phyloP scores from a whole-genome alignment of 1,284 basidiomycete species.

The Trichosporon coremiiforme region DNA sequence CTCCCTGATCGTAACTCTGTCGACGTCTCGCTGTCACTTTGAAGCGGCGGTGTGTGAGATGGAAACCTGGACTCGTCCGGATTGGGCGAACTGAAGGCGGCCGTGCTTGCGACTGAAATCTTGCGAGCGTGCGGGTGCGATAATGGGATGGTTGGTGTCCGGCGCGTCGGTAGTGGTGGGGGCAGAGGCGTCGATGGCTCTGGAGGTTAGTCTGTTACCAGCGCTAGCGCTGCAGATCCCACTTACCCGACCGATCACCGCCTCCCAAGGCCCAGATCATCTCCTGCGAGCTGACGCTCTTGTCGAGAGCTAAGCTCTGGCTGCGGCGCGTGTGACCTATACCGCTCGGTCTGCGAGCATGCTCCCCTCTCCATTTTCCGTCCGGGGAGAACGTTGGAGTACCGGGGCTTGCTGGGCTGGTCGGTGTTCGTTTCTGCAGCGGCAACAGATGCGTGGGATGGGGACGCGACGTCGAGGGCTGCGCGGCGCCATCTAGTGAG shows the following conservation, averaged over 20 bases:
- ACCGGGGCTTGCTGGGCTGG: neutral
- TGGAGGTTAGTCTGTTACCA: constrained; percentile 20
- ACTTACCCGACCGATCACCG: constrained; percentile 30
- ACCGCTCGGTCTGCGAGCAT: constrained; percentile 20
- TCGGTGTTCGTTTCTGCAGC: constrained; percentile 18
- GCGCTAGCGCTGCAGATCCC: neutral
- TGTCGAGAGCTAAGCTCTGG: constrained; percentile 47
- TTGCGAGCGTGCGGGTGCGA: constrained; percentile 54
- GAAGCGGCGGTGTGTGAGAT: constrained; percentile 9
- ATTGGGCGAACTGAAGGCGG: constrained; percentile 16
- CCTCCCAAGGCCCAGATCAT: constrained; percentile 51
- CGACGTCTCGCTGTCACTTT: neutral
- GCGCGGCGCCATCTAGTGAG: neutral
- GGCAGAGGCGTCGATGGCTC: constrained; percentile 30
- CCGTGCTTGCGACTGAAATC: constrained; percentile 38
- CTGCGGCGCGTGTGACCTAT: constrained; percentile 38
- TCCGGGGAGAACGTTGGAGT: neutral
- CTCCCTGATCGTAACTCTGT: neutral
- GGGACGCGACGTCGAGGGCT: neutral
- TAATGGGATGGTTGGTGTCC: constrained; percentile 38
- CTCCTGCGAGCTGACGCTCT: constrained; percentile 52
- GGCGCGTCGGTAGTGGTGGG: constrained; percentile 43
- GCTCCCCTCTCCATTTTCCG: constrained; percentile 11
- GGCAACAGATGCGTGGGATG: constrained; percentile 8
- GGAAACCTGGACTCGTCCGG: constrained; percentile 16